A percentile compares a stretch with the other conserved stretches of the same genome.
Evolutionary conservation across 192 early-diverging fungal genomes (phyloP).

Genomic region (Oehlia diaphana): DNA sequence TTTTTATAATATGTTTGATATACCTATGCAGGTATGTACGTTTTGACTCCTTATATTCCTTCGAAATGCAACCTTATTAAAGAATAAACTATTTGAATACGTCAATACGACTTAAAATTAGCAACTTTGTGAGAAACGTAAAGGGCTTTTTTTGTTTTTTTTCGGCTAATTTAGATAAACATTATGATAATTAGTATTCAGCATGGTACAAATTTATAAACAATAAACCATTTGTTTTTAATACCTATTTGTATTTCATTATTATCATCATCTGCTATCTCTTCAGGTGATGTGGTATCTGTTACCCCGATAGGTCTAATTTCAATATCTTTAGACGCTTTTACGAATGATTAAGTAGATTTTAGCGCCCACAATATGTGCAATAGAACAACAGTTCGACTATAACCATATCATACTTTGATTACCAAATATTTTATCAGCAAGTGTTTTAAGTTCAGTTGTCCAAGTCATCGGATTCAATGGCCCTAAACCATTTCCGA

Average conservation of each 20-base stretch:
- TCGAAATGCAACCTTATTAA: too few relatives aligned
- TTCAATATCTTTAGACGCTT: too few relatives aligned
- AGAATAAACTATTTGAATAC: too few relatives aligned
- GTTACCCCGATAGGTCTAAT: too few relatives aligned
- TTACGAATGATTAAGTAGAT: too few relatives aligned
- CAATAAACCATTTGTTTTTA: background rate
- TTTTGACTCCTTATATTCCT: too few relatives aligned
- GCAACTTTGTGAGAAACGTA: background rate
- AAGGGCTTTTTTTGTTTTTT: background rate
- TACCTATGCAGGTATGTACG: too few relatives aligned
- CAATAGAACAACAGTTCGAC: background rate
- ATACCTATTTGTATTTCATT: background rate
- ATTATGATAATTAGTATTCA: background rate
- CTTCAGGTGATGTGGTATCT: background rate
- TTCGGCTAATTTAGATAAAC: background rate
- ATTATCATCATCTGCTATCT: background rate
- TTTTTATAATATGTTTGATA: too few relatives aligned
- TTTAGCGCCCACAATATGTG: too few relatives aligned
- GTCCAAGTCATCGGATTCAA: background rate
- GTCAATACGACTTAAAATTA: background rate
- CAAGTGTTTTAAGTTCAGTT: background rate
- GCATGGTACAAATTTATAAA: background rate
- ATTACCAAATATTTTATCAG: background rate
- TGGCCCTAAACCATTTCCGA: background rate
- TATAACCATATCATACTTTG: background rate